These are phyloP conservation scores for Umbellularia californica DNA, from an alignment of 164 flowering plant species.

Conservation along the genomic window DNA sequence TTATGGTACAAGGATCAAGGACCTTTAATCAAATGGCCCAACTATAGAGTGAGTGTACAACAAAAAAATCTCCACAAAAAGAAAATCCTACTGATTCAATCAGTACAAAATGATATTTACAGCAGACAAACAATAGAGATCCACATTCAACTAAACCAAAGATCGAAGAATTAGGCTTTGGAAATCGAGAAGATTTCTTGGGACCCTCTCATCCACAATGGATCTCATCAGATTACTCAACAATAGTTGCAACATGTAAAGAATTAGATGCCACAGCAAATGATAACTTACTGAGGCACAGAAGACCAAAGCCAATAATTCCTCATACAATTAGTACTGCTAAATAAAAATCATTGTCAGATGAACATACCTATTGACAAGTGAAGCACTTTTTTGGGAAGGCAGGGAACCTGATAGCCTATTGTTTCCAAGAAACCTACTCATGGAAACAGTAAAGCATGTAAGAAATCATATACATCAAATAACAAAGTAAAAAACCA, in stretches of 20 bases:
- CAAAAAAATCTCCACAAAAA: neutral
- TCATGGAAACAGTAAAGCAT: neutral
- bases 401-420: slow-evolving; percentile 54
- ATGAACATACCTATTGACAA: slow-evolving; percentile 46
- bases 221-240: neutral
- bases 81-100: neutral
- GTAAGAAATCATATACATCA: neutral
- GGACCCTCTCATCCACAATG: neutral
- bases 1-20: neutral
- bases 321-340: slow-evolving; percentile 6
- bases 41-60: neutral
- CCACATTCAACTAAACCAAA: neutral
- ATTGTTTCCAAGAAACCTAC: slow-evolving; percentile 80
- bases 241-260: neutral
- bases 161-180: too few species aligned
- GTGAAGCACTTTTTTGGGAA: slow-evolving; percentile 32
- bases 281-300: neutral
- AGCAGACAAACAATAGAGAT: neutral
- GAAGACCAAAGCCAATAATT: neutral
- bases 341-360: slow-evolving; percentile 1
- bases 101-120: neutral
- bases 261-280: neutral
- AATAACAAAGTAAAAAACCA: neutral
- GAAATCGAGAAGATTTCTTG: neutral
- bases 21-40: neutral